A percentile compares a stretch with the other conserved stretches of the same genome.
phyloP scores from a whole-genome alignment of 1,139 yeast species.

The Kazachstania sp. region DNA sequence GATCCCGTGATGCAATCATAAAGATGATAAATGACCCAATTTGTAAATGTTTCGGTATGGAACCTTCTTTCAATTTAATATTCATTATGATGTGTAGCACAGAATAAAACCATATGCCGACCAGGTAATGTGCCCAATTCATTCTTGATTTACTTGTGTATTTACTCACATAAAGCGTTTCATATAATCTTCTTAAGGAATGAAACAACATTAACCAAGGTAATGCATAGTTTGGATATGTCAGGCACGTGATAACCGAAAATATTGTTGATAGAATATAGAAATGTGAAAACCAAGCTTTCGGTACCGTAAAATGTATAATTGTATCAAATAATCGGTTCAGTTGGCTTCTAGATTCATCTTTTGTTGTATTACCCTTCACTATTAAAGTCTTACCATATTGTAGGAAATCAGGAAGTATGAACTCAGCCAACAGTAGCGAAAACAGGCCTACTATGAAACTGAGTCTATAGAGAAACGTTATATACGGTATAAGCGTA shows the following conservation, averaged over 20 bases:
- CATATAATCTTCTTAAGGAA: constrained; percentile 54
- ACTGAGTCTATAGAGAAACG: constrained; percentile 7
- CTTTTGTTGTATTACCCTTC: neutral
- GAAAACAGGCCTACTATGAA: constrained; percentile 18
- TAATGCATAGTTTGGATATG: constrained; percentile 19
- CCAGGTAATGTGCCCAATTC: constrained; percentile 67
- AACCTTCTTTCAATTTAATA: constrained; percentile 16
- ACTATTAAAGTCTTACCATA: constrained; percentile 34
- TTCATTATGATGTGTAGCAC: constrained; percentile 33
- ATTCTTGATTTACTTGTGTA: constrained; percentile 48
- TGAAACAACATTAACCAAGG: constrained; percentile 42
- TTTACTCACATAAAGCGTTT: constrained; percentile 46
- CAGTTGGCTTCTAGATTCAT: neutral
- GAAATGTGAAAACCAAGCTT: constrained; percentile 36
- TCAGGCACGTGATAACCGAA: constrained; percentile 10
- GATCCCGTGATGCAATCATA: constrained; percentile 43
- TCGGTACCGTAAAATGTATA: constrained; percentile 37
- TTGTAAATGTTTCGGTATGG: constrained; percentile 16
- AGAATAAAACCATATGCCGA: constrained; percentile 61
- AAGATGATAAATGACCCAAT: constrained; percentile 30
- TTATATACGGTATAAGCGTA: neutral
- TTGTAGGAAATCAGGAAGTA: constrained; percentile 27
- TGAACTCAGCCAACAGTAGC: constrained; percentile 21
- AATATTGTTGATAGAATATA: constrained; percentile 19
- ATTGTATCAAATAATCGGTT: constrained; percentile 11